Base-by-base conservation (phyloP, 2,329 filamentous ascomycete species). In the Aspergillus felis region DNA sequence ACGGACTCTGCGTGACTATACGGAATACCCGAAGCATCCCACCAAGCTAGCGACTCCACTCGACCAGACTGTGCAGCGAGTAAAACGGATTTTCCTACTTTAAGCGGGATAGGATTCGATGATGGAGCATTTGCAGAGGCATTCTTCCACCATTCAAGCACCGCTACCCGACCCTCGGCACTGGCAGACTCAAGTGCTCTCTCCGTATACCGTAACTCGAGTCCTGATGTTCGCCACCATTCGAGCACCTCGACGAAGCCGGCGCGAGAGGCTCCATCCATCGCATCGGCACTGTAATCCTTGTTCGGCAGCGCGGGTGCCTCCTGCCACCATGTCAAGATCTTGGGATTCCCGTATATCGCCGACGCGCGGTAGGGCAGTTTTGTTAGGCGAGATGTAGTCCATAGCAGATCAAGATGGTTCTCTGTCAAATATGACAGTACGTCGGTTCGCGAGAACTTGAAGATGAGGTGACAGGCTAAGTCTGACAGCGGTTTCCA, bases 101-200 rank as follows among this genome's bases (percentile, higher is more conserved):
- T 91, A 14, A 95, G 81, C 1, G 81, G 80, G 4, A 88, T 70
- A 9, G 76, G 71, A 4, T 76, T 71, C 55, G 77, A 76, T 1
- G 75, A 75, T 47, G 87, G 81, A 66, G 87, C 82, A 54, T 83
- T 81, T 14, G 80, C 76, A 12, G 83, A 84, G 0, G 87, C 86
- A 58, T 88, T 83, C 65, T 90, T 90, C 93, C 93, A 97, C 93
- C 93, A 97, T 66, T 95, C 88, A 1, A 97, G 82, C 0, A 97
- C 91, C 6, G 86, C 79, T n/a, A 96, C 81, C 63, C 94, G 89
- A 7, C 92, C 92, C 67, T 91, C 88, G 3, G 87, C 87, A 57
- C 89, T 93, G 29, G 93, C 92, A 67, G 92, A 89, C 74, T 97
- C 93, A 20, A 97, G 83, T 0, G 93, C 91, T 4, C 87, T 83